Evolutionary conservation across 352 stramenopile genomes (phyloP), one percentile per base, ranked within the genome.

Genomic region (Phytophthora crassamura): DNA sequence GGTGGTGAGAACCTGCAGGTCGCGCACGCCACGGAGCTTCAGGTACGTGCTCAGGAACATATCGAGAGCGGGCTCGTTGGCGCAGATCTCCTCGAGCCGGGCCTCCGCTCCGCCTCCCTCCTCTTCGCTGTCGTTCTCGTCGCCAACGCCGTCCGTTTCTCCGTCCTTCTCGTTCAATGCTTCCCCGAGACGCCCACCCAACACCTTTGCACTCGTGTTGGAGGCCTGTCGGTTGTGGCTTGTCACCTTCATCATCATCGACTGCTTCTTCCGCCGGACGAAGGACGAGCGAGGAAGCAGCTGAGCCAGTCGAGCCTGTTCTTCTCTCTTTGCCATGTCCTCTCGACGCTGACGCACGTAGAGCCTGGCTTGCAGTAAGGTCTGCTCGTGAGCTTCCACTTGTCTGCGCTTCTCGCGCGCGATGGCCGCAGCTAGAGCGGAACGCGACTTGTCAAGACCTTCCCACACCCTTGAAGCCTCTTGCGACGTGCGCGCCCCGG

Each of bases 241-340:
- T 42, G 45, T 64, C 45, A 71, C 66, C 54, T 84, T 87, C 64
- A 84, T 86, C 73, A 88, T 84, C 81, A 84, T 88, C 16, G 72
- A 86, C 51, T 82, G 80, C 67, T 86, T 90, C 75, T 88, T 90
- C 52, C 71, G 78, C 15, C 74, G 76, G 15, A 88, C 76, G 53
- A 90, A 90, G 7, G 78, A 88, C 7, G 81, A 90, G 5, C 80
- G 78, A 10, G 81, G 81, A 5, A 90, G 62, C n/a, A 90, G 39
- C 36, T 84, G 79, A 36, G 84, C 76, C 25, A 90, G 64, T 16
- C 78, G 67, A 33, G 80, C 80, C 40, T 88, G 78, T 38, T 87
- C 78, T 34, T 87, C 78, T 18, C 67, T 59, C 47, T 87, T 87
- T 0, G 67, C 55, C 39, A 90, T 90, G 43, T 90, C 78, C 40